Evolutionary conservation across 1,139 yeast genomes (phyloP), one percentile per base, ranked within the genome.

Genomic region (Pneumocystis murina): DNA sequence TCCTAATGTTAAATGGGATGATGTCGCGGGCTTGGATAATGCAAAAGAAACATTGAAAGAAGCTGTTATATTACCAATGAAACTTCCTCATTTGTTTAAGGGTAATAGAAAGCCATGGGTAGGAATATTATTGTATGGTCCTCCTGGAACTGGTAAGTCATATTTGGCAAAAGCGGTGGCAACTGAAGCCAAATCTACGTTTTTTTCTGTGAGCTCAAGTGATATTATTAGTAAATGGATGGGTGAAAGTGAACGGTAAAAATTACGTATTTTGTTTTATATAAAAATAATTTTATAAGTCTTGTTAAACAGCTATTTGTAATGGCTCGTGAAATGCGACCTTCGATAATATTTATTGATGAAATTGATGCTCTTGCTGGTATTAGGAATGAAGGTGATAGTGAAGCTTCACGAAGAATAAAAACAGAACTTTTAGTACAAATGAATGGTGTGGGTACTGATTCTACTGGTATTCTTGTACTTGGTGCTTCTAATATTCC

Each of bases 141-240:
- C 98, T 16, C 99, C 98, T 2, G 99, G 98, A 71, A 94, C 99
- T 0, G 99, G 98, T 79, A 94, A 94, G 73, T 91, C 97, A 0
- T 92, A 85, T 73, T 78, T 94, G 66, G 98, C 98, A 17, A 92
- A 92, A 72, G 98, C 98, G 0, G 97, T 92, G 3, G 99, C 99
- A 36, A 92, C 98, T 0, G 99, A 92, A 72, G 96, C 98, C 63
- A 90, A 91, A 72, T 87, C 96, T 0, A 92, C 98, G 0, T 92
- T 92, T 71, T 94, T 92, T 75, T 87, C 96, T 3, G 96, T 92
- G 2, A 87, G 96, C 20, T 89, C 97, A 0, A 87, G 96, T 12
- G 97, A 92, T 74, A 80, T 92, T 71, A 97, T 94, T 3, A 86
- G 95, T 68, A 94, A 92, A 74, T 92, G 97, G 97, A 91, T 92